A percentile compares a stretch with the other conserved stretches of the same genome.
These are phyloP conservation scores for Colletotrichum godetiae DNA, from an alignment of 2,329 filamentous ascomycete genomes.

Conservation along the genomic window DNA sequence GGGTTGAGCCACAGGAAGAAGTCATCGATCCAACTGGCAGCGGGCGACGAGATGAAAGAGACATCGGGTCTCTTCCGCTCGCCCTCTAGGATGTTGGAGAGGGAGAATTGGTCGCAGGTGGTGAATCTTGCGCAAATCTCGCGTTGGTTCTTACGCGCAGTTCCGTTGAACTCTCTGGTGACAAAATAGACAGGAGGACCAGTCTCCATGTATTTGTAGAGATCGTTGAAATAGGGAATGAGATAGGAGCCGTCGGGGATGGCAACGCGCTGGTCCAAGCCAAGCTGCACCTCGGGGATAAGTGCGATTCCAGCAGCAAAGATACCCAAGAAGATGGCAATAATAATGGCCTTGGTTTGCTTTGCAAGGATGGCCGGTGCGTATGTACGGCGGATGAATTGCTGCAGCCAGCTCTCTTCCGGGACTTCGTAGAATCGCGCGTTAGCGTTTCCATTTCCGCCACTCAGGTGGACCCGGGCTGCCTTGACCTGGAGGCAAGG, in stretches of 20 bases:
- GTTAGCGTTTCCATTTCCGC: conserved; percentile 67
- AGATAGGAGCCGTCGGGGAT: conserved; percentile 95
- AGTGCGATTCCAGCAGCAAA: conserved; percentile 88
- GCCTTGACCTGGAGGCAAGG: conserved; percentile 87
- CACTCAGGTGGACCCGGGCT: conserved; percentile 74
- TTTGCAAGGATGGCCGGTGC: conserved; percentile 84
- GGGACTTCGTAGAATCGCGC: conserved; percentile 78
- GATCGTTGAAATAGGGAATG: conserved; percentile 95
- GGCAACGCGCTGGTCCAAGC: conserved; percentile 93
- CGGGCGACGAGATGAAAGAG: conserved; percentile 88
- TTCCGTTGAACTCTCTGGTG: conserved; percentile 82
- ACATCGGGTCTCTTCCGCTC: conserved; percentile 90
- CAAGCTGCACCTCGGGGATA: conserved; percentile 85
- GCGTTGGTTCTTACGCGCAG: conserved; percentile 80
- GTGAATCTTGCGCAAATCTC: conserved; percentile 92
- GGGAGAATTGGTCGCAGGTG: conserved; percentile 83
- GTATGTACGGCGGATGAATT: conserved; percentile 91
- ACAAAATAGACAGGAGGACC: conserved; percentile 98
- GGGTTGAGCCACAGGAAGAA: conserved; percentile 92
- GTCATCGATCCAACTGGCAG: conserved; percentile 95
- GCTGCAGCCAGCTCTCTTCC: conserved; percentile 85
- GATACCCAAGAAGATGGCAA: conserved; percentile 86
- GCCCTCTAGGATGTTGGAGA: conserved; percentile 91
- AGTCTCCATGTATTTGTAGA: conserved; percentile 90
- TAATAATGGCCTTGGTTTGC: conserved; percentile 80